Evolutionary conservation across 1,284 basidiomycete genomes (phyloP), one percentile per base, ranked within the genome.

Genomic region (Moesziomyces antarcticus): DNA sequence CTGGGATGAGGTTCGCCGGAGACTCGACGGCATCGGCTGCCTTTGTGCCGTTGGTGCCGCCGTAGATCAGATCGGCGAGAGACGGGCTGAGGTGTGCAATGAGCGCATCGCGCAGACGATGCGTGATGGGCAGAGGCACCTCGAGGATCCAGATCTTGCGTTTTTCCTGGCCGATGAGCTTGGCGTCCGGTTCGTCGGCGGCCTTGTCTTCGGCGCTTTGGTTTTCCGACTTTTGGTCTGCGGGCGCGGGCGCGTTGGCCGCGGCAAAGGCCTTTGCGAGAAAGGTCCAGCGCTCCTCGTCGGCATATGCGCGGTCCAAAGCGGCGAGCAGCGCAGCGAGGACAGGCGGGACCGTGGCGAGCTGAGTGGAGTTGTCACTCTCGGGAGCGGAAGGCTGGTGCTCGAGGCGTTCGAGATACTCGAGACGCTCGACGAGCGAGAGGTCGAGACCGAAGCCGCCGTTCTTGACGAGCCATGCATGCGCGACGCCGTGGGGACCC

Each of bases 61-160:
- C 70, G 22, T 68, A 68, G 50, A 69, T 62, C 10, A 61, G 58
- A 30, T 62, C 63, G 21, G 73, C 62, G 11, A 74, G 63, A 1
- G 67, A 62, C 9, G 65, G 64, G 27, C 60, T 61, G 52, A 79
- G 70, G 22, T 73, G 72, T 1, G 71, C 63, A 37, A 96, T 94
- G 64, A 97, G 87, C 3, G 88, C 88, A 82, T 92, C 91, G 64
- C 94, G 90, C 11, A 97, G 88, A 70, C 91, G 90, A 80, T 97
- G 94, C 6, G 91, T 88, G 30, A 90, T 89, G 4, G 89, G 86
- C 22, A 97, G 87, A 1, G 94, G 78, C 30, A 85, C 85, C 67
- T 88, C 87, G 75, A 97, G 96, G 67, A 97, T 92, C 95, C 94
- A 97, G 1, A 90, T 87, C 85, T 91, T 93, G 69, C 95, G 90